Evolutionary conservation across 2,329 filamentous ascomycete species (phyloP).

Genomic region (Tolypocladium amazonense): DNA sequence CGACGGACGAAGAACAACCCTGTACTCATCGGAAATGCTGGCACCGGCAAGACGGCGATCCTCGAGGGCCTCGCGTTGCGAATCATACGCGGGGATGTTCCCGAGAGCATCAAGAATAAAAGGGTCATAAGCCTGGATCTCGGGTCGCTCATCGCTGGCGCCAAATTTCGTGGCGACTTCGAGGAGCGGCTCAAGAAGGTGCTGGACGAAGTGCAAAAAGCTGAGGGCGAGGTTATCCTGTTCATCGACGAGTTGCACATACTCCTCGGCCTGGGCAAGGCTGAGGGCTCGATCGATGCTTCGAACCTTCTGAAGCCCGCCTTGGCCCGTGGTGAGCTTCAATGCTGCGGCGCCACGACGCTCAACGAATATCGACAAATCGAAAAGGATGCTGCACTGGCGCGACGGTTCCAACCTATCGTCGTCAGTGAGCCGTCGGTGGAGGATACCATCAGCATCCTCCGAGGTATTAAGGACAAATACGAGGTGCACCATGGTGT

Average conservation of each 20-base stretch:
- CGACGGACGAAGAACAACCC: conserved; percentile 93
- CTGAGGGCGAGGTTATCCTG: conserved; percentile 80
- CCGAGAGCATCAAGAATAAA: conserved; percentile 93
- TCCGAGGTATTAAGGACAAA: conserved; percentile 92
- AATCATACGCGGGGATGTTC: conserved; percentile 86
- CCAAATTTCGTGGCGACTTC: conserved; percentile 92
- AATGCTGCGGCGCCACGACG: conserved; percentile 92
- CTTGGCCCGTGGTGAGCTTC: conserved; percentile 81
- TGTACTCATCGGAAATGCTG: conserved; percentile 82
- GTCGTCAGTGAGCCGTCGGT: conserved; percentile 86
- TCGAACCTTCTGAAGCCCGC: conserved; percentile 92
- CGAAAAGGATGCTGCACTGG: conserved; percentile 90
- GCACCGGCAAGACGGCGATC: conserved; percentile 90
- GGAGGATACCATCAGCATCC: conserved; percentile 86
- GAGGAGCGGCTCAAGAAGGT: conserved; percentile 90
- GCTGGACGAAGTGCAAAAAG: conserved; percentile 80
- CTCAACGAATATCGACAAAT: conserved; percentile 86
- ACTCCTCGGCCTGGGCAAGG: conserved; percentile 83
- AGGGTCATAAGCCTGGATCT: conserved; percentile 79
- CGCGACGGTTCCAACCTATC: conserved; percentile 88
- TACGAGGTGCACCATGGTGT: conserved; percentile 98
- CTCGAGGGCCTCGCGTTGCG: conserved; percentile 82
- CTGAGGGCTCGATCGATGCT: conserved; percentile 92
- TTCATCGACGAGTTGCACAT: conserved; percentile 95
- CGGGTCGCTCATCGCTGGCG: conserved; percentile 86